These are phyloP conservation scores for Colletotrichum higginsianum DNA, from an alignment of 2,329 filamentous ascomycete species.

Conservation along the genomic window DNA sequence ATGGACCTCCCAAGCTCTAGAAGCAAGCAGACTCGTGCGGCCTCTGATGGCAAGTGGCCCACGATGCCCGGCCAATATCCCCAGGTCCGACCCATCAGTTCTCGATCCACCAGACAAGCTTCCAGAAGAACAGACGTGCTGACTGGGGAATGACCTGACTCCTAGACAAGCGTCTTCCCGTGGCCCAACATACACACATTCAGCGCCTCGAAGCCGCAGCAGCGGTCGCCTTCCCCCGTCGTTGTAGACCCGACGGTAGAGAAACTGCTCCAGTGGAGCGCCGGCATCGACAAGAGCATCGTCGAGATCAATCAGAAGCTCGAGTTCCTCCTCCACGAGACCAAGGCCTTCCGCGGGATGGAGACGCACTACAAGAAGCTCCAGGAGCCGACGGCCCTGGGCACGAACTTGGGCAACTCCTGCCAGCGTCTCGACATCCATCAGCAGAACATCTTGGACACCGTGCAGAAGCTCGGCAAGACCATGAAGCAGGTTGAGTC, in stretches of 20 bases:
- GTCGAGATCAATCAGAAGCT: constrained; percentile 24
- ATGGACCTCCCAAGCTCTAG: background rate
- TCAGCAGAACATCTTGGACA: background rate
- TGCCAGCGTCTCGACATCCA: constrained; percentile 26
- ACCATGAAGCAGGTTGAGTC: constrained; percentile 8
- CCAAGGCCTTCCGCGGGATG: constrained; percentile 18
- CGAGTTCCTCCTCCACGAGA: constrained; percentile 19
- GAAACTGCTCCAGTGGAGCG: constrained; percentile 20
- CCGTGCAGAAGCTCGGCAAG: constrained; percentile 5
- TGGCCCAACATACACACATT: background rate
- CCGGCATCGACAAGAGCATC: constrained; percentile 3
- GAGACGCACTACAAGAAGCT: constrained; percentile 18
- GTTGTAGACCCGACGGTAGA: background rate
- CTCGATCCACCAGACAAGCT: background rate
- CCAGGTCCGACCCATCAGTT: constrained; percentile 4
- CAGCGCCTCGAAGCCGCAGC: background rate
- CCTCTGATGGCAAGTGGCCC: background rate
- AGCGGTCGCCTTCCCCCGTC: background rate
- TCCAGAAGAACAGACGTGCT: background rate
- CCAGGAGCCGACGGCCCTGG: constrained; percentile 9
- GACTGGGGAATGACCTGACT: background rate
- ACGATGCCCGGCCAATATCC: constrained; percentile 12
- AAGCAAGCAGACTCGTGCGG: background rate
- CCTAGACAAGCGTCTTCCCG: background rate
- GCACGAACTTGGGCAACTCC: constrained; percentile 23